Evolutionary conservation across 805 yeast species (phyloP), one percentile per base, ranked within the genome.

Genomic region (Monosporozyma servazzii): DNA sequence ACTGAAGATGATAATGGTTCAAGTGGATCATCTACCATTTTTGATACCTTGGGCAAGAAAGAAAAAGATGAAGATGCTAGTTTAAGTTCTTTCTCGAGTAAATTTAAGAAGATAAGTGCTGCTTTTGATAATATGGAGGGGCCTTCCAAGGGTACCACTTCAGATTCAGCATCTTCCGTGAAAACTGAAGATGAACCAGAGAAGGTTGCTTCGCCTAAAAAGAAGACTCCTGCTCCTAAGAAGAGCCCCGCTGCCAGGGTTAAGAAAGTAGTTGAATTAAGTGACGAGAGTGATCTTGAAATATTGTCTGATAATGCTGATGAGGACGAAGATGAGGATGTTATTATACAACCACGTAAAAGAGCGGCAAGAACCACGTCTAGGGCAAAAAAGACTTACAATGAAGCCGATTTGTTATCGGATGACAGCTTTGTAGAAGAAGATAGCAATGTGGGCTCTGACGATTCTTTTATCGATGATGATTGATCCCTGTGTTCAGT

Each of bases 91-190:
- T 65, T 66, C 45, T 64, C 70, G 1, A 62, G 57, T 51, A 64
- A 58, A 51, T 66, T 66, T 47, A 66, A 63, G 46, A 59, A 67
- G 48, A 46, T 68, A 3, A 58, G 66, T 42, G 58, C 63, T n/a
- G 57, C 58, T 0, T 64, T 67, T 47, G 66, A 67, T 36, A 51
- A 56, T 4, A 41, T 56, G 2, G 52, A 51, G 13, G 51, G 39
- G 33, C 17, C 52, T 21, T 20, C 48, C 15, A 46, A 44, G 46
- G 41, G 30, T 27, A n/a, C 45, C 9, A 43, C 48, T 3, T 25
- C 48, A 8, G 46, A 44, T 10, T 25, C 43, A 18, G 29, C 29
- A 5, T 23, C 47, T 18, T 5, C 51, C 11, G 41, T 42, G 18
- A 41, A 48, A 31, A 13, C 13, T 15, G 37, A 27, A 30, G 44